Evolutionary conservation across 139 green algal genomes (phyloP).

Genomic region (Pseudopediastrum boryanum): DNA sequence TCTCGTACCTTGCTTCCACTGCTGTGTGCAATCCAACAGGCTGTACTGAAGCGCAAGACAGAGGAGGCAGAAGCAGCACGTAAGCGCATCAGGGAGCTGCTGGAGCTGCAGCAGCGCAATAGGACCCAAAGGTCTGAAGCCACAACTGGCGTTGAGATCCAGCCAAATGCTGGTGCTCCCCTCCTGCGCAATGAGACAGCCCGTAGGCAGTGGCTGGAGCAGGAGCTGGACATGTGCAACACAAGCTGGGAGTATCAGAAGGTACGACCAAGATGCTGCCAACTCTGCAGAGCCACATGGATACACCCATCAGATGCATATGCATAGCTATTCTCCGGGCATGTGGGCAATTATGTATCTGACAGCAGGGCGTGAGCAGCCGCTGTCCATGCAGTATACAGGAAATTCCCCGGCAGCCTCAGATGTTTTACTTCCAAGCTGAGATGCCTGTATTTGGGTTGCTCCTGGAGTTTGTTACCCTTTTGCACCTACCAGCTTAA

Average conservation of each 20-base stretch:
- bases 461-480: no score
- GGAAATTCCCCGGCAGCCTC: no score
- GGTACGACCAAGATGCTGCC: slow-evolving; percentile 3
- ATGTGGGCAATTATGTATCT: no score
- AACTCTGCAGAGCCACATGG: no score
- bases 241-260: slow-evolving; percentile 56
- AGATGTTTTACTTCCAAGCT: no score
- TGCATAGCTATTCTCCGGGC: no score
- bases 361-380: no score
- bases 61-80: slow-evolving; percentile 84
- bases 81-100: slow-evolving; percentile 62
- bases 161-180: slow-evolving; percentile 71
- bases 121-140: not conserved
- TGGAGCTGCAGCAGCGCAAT: slow-evolving; percentile 38
- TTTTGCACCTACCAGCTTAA: no score
- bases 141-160: slow-evolving; percentile 52
- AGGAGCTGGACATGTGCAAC: slow-evolving; percentile 75
- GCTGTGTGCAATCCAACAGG: slow-evolving; percentile 66
- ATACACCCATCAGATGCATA: no score
- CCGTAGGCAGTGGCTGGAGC: slow-evolving; percentile 77
- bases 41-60: slow-evolving; percentile 91
- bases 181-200: slow-evolving; percentile 72
- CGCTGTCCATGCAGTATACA: no score
- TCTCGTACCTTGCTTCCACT: not conserved
- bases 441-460: no score